A percentile compares a stretch with the other conserved stretches of the same genome.
These are phyloP conservation scores for Psilocybe mexicana DNA, from an alignment of 1,284 basidiomycete species.

Conservation along the genomic window DNA sequence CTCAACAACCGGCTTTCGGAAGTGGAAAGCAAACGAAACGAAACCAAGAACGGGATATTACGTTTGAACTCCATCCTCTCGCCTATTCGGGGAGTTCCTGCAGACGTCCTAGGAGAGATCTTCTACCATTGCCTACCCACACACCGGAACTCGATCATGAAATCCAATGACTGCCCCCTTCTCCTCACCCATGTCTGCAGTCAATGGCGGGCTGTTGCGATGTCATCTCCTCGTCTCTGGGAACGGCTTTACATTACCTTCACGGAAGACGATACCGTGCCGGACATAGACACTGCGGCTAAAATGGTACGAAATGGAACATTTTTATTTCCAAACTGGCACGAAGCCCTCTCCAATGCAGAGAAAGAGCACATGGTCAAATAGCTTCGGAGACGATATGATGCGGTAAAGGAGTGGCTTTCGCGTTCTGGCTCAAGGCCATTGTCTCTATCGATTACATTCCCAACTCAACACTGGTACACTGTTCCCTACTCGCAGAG, in stretches of 20 bases:
- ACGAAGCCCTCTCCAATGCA: background rate
- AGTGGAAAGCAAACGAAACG: background rate
- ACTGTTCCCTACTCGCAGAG: background rate
- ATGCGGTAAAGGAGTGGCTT: constrained; percentile 5
- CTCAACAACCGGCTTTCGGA: background rate
- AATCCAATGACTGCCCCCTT: constrained; percentile 12
- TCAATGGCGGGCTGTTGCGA: constrained; percentile 15
- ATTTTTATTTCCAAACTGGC: background rate
- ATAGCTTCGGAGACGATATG: background rate
- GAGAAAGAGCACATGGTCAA: too few species aligned
- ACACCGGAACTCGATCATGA: constrained; percentile 18
- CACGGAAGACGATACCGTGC: background rate
- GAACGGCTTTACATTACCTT: constrained; percentile 18
- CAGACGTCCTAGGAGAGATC: constrained; percentile 21
- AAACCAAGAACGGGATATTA: background rate
- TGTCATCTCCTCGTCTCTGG: constrained; percentile 19
- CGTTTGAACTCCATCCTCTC: constrained; percentile 8
- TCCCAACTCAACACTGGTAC: background rate
- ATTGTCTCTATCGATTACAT: background rate
- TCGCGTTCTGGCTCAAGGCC: constrained; percentile 3
- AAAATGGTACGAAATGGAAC: background rate
- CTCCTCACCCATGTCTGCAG: constrained; percentile 18
- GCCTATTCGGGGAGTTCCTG: constrained; percentile 14
- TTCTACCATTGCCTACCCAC: constrained; percentile 20
- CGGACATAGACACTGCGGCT: background rate